Evolutionary conservation across 2,329 filamentous ascomycete species (phyloP), one percentile per base, ranked within the genome.

Genomic region (Fusarium ambrosium): DNA sequence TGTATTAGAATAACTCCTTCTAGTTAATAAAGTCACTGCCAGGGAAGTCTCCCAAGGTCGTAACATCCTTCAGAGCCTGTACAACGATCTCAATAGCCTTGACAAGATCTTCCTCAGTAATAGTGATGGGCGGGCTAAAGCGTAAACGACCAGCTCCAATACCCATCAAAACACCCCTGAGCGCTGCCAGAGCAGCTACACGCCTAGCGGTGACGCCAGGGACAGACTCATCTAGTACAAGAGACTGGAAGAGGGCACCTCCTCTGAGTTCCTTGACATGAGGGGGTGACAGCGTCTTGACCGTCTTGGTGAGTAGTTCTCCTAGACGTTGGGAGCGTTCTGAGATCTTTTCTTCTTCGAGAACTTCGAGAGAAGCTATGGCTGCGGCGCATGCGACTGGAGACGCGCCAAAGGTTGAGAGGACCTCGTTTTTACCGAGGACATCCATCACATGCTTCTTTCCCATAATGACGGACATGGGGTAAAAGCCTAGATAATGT

Each of bases 41-140:
- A 27, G 64, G 60, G n/a, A 70, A 64, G 0, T 68, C 53, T 1
- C 43, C 64, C 34, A 68, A 22, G 0, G 9, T 24, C 2, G 39
- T 61, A 2, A 64, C 64, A 58, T 68, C 68, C 14, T 56, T 59
- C 4, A 70, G 24, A 14, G 64, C 59, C n/a, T 70, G 68, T 1
- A 51, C 64, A 18, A 61, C 48, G 45, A 68, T 37, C n/a, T 29
- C 34, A 2, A 55, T 45, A n/a, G 29, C 65, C 60, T 68, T 63
- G 6, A 64, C 60, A 16, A 70, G 41, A 27, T 64, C 55, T 3
- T 68, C 55, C 27, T 70, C 62, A 70, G 73, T 55, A 78, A 70
- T 70, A 3, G 59, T 64, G 5, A 70, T 55, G 0, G 68, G 68
- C 5, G 68, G 60, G 36, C 64, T 68, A 11, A 70, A 56, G 4